Percentiles rank a stretch among this genome's conserved stretches.
Evolutionary conservation across 805 yeast genomes (phyloP).

Genomic region (Hanseniaspora occidentalis): DNA sequence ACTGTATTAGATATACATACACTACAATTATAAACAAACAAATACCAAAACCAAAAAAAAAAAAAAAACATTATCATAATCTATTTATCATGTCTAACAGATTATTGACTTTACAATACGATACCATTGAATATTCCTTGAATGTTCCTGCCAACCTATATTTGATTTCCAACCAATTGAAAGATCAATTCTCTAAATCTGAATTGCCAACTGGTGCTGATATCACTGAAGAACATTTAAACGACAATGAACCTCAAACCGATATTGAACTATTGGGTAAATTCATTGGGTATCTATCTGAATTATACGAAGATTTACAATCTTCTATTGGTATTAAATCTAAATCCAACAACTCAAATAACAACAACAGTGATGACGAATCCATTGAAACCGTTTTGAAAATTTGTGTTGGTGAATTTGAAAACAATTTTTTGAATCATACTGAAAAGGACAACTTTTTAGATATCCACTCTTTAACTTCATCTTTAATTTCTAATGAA

Average conservation of each 20-base stretch:
- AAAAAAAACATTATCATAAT: neutral
- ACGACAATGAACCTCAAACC: conserved; percentile 78
- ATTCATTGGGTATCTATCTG: conserved; percentile 66
- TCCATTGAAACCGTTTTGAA: conserved; percentile 47
- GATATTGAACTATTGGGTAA: conserved; percentile 75
- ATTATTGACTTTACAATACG: conserved; percentile 77
- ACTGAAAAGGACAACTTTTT: conserved; percentile 31
- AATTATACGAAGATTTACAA: too few relatives aligned
- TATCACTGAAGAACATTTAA: conserved; percentile 73
- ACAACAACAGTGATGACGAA: conserved; percentile 8
- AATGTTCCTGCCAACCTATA: conserved; percentile 75
- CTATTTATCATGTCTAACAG: conserved; percentile 41
- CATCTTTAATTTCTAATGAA: conserved; percentile 40
- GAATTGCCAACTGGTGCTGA: conserved; percentile 39
- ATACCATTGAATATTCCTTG: conserved; percentile 76
- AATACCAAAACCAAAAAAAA: neutral
- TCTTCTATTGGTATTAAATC: too few relatives aligned
- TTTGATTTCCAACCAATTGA: conserved; percentile 73
- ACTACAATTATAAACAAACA: neutral
- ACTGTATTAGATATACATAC: too few relatives aligned
- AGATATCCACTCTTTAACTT: conserved; percentile 86
- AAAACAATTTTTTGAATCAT: conserved; percentile 47
- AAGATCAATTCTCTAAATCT: conserved; percentile 69
- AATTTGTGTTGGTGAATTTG: conserved; percentile 70
- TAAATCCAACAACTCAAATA: too few relatives aligned